phyloP scores from a whole-genome alignment of 2,329 filamentous ascomycete species.

The Cladosporium sp. region DNA sequence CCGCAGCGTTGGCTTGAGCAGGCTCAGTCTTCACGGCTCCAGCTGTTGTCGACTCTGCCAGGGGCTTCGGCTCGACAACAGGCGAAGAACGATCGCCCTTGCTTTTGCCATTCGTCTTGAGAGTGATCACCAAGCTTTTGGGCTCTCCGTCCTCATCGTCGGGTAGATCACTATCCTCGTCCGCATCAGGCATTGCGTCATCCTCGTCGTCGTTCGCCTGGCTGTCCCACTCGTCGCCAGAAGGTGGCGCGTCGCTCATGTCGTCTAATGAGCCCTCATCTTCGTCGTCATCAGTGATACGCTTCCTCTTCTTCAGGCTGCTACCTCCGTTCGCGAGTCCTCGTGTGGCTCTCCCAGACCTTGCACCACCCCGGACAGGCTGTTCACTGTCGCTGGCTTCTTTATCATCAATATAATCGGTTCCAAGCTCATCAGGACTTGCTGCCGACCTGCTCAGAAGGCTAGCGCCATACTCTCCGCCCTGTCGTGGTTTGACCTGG shows the following conservation, averaged over 20 bases:
- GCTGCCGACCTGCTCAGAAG: slow-evolving; percentile 53
- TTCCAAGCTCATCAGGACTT: slow-evolving; percentile 34
- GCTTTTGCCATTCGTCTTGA: slow-evolving; percentile 2
- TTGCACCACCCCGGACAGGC: slow-evolving; percentile 36
- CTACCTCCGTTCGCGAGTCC: slow-evolving; percentile 27
- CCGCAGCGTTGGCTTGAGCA: neutral
- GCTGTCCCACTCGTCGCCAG: slow-evolving; percentile 55
- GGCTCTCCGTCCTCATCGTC: slow-evolving; percentile 8
- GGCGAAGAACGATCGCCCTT: neutral
- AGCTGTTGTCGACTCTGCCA: neutral
- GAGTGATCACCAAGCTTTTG: slow-evolving; percentile 8
- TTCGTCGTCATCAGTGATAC: slow-evolving; percentile 52
- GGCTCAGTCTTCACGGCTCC: neutral
- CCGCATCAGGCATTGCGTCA: slow-evolving; percentile 8
- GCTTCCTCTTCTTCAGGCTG: slow-evolving; percentile 40
- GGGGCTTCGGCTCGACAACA: neutral
- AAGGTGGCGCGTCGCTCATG: slow-evolving; percentile 57
- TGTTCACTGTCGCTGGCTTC: slow-evolving; percentile 44
- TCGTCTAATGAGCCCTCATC: slow-evolving; percentile 48
- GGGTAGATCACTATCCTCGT: neutral
- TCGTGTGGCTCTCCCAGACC: slow-evolving; percentile 38
- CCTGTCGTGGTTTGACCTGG: slow-evolving; percentile 66
- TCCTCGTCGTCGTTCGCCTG: slow-evolving; percentile 10
- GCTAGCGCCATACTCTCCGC: slow-evolving; percentile 60
- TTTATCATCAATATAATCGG: slow-evolving; percentile 18